Base-by-base conservation (phyloP, 225 moss, liverwort and hornwort genomes). In the Polytrichum commune region DNA sequence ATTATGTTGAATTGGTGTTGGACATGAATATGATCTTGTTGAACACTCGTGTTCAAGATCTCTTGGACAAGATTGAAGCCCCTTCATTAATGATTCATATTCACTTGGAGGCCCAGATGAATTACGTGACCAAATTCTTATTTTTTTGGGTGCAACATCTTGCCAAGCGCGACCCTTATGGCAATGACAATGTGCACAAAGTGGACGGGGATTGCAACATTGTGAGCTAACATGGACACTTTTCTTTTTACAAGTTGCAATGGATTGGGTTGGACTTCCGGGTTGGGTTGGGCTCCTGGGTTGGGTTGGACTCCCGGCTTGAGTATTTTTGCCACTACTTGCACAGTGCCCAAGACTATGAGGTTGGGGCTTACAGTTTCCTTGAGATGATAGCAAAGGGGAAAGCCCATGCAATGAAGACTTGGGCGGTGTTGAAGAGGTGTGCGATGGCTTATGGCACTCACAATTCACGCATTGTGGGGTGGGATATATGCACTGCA, bases 151-250 rank as follows among this genome's bases (percentile, higher is more conserved):
- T 1, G 4, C 1, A 3, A 4, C 46, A 46, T 46, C 13, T 46
- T 16, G 46, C 46, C 46, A 46, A 46, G 13, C 46, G 4, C 16
- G 46, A 2, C 46, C 46, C 46, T 46, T 46, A 13, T 46, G 46
- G 53, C 69, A 69, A 28, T 69, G 25, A 69, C 28, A 69, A 8
- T 69, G 19, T 69, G 20, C 55, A 69, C 69, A 69, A 54, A 27
- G 54, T 55, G 54, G 69, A 6, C 19, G 4, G 6, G 69, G 69
- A 69, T 69, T 54, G 18, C 1, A 8, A 56, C 25, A 22, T 25
- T 56, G 55, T 56, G 69, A 55, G 16, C 54, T 69, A 55, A 18
- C 8, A 27, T 55, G 18, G 29, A 25, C 25, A 16, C 4, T 13
- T 13, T 4, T 4, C 46, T 46, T 46, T 46, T 13, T 46, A 46